Percentiles rank a stretch among this genome's conserved stretches.
These are phyloP conservation scores for Lyophyllum atratum DNA, from an alignment of 768 basidiomycete genomes.

Conservation along the genomic window DNA sequence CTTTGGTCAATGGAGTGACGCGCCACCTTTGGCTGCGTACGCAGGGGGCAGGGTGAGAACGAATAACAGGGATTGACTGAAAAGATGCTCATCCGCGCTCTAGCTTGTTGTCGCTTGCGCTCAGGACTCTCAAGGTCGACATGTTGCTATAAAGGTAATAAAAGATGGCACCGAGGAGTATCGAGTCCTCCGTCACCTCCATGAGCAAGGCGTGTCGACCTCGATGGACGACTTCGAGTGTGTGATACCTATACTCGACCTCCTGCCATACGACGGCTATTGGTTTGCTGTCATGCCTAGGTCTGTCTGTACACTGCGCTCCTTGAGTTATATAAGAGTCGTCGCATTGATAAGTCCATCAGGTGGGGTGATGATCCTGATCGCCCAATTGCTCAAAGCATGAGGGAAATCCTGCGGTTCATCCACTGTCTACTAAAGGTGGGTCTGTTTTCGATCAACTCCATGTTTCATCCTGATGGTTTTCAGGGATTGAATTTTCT, in stretches of 20 bases:
- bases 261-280: background rate
- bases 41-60: background rate
- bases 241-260: constrained; percentile 11
- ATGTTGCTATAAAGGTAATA: constrained; percentile 29
- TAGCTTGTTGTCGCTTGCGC: constrained; percentile 5
- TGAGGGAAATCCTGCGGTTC: constrained; percentile 1
- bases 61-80: background rate
- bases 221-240: background rate
- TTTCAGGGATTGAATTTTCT: background rate
- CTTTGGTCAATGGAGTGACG: no score
- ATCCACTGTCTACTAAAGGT: constrained; percentile 9
- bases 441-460: background rate
- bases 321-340: background rate
- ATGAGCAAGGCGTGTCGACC: constrained; percentile 4
- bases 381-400: background rate
- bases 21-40: background rate
- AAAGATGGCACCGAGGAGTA: constrained; percentile 23
- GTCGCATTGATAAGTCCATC: background rate
- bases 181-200: constrained; percentile 20
- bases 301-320: background rate
- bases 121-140: constrained; percentile 20
- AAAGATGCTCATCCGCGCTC: background rate
- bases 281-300: constrained; percentile 13
- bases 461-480: background rate
- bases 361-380: background rate